phyloP scores from a whole-genome alignment of 1,139 yeast species.

The Arxiozyma slooffiae region DNA sequence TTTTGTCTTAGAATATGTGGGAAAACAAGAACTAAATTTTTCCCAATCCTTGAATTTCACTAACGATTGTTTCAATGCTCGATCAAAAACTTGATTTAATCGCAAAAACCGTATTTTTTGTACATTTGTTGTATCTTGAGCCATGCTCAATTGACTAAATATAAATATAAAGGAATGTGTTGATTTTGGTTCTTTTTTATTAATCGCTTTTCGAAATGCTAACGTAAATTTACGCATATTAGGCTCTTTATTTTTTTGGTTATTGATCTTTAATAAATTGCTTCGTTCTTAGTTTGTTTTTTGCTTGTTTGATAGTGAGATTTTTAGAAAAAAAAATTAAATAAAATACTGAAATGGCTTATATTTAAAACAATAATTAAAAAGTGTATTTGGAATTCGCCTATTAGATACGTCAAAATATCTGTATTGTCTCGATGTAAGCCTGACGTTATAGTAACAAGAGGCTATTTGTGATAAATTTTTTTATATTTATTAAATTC shows the following conservation, averaged over 20 bases:
- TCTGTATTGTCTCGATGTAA: not conserved
- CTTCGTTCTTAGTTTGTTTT: not conserved
- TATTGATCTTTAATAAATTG: not conserved
- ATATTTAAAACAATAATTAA: not conserved
- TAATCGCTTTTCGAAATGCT: not conserved
- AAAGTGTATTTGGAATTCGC: not conserved
- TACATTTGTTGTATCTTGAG: slow-evolving; percentile 5
- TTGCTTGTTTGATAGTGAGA: not conserved
- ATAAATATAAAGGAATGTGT: not conserved
- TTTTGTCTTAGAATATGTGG: slow-evolving; percentile 41
- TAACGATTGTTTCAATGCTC: slow-evolving; percentile 58
- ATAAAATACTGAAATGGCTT: not conserved
- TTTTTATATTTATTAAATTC: not conserved
- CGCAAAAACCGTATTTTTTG: slow-evolving; percentile 37
- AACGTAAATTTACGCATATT: not conserved
- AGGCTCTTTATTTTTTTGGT: too few relatives aligned
- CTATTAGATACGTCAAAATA: too few relatives aligned
- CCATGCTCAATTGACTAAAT: not conserved
- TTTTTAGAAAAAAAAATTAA: not conserved
- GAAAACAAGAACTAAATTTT: slow-evolving; percentile 57
- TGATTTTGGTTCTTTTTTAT: too few relatives aligned
- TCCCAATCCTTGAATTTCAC: slow-evolving; percentile 50
- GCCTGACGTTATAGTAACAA: not conserved
- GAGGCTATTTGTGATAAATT: not conserved
- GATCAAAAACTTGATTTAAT: slow-evolving; percentile 46